Conservation (phyloP, 2,329 filamentous ascomycete genomes). For the Fusarium xylarioides region DNA sequence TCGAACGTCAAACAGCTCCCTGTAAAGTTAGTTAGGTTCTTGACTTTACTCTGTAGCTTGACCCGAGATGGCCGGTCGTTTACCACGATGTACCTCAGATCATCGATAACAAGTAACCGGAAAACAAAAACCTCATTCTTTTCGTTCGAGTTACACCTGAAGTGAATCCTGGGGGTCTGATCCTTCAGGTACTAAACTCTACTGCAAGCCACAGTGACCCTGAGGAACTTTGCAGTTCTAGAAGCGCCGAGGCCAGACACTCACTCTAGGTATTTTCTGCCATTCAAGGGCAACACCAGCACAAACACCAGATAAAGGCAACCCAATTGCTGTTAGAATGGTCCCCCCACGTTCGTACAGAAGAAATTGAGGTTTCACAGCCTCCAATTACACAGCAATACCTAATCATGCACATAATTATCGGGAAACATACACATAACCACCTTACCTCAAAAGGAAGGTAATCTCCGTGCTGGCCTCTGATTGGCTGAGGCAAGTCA, state of each 20-base stretch:
- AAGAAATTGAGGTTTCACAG: slow-evolving; percentile 11
- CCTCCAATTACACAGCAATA: background rate
- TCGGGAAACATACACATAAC: too few species aligned
- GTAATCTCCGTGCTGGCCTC: too few species aligned
- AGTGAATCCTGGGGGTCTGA: background rate
- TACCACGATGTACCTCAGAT: background rate
- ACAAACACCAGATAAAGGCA: background rate
- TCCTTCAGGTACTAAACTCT: slow-evolving; percentile 33
- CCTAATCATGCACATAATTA: too few species aligned
- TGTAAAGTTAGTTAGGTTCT: slow-evolving; percentile 13
- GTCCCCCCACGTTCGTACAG: background rate
- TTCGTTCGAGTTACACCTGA: background rate
- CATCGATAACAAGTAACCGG: background rate
- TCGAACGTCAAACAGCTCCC: slow-evolving; percentile 19
- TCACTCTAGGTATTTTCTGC: background rate
- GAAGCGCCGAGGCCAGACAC: slow-evolving; percentile 22
- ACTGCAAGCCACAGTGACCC: slow-evolving; percentile 30
- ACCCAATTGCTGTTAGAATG: background rate
- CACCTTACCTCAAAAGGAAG: too few species aligned
- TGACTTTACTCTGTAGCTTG: background rate
- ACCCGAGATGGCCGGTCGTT: background rate
- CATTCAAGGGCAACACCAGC: background rate
- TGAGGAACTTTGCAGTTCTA: slow-evolving; percentile 25
- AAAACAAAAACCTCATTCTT: background rate
- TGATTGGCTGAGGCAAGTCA: too few species aligned